These are phyloP conservation scores for Sphaerostilbella broomeana DNA, from an alignment of 2,329 filamentous ascomycete species.

Conservation along the genomic window DNA sequence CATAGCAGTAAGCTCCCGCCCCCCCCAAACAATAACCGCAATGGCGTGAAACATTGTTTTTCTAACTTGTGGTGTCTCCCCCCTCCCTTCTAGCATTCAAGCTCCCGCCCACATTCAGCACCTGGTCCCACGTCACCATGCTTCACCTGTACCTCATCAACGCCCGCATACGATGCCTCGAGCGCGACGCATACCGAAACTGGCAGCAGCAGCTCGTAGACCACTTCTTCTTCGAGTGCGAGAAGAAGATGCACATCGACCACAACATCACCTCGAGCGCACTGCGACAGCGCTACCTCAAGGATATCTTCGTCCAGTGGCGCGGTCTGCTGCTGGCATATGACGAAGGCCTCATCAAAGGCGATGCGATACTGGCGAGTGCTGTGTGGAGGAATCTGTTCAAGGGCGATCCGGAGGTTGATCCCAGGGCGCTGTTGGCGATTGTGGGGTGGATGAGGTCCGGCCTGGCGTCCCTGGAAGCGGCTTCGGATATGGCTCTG, in stretches of 20 bases:
- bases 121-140: slow-evolving; percentile 94
- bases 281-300: slow-evolving; percentile 60
- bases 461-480: slow-evolving; percentile 42
- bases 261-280: slow-evolving; percentile 61
- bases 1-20: slow-evolving; percentile 57
- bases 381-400: slow-evolving; percentile 94
- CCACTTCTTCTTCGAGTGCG: slow-evolving; percentile 88
- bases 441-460: slow-evolving; percentile 52
- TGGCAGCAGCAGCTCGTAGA: slow-evolving; percentile 91
- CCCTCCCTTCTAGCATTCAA: slow-evolving; percentile 55
- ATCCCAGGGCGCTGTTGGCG: slow-evolving; percentile 44
- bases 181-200: slow-evolving; percentile 57
- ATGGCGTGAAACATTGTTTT: not conserved
- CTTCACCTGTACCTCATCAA: slow-evolving; percentile 92
- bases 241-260: slow-evolving; percentile 73
- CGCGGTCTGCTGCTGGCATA: slow-evolving; percentile 78
- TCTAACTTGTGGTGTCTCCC: not conserved
- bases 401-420: slow-evolving; percentile 56
- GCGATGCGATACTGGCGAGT: slow-evolving; percentile 69
- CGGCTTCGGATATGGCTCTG: slow-evolving; percentile 39
- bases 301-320: slow-evolving; percentile 92
- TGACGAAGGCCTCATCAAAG: slow-evolving; percentile 71
- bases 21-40: not conserved
- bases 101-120: slow-evolving; percentile 81
- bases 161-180: slow-evolving; percentile 73